Evolutionary conservation across 306 rosid species (phyloP).

Genomic region (Fragaria iinumae): DNA sequence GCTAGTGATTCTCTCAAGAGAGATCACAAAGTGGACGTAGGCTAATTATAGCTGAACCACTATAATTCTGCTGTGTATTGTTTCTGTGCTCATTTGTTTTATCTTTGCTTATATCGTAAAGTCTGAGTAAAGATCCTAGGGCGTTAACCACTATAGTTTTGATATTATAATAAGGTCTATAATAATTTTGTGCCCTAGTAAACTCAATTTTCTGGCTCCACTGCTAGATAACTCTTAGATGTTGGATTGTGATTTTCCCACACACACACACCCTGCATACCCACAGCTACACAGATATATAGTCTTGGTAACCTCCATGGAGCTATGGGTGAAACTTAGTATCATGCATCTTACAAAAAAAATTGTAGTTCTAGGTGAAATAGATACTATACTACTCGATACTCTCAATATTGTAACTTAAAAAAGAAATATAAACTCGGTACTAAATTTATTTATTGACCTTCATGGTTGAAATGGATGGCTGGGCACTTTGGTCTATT

Average conservation of each 20-base stretch:
- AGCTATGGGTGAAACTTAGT: not conserved
- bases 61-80: too few relatives aligned
- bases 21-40: too few relatives aligned
- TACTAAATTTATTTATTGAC: not conserved
- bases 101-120: too few relatives aligned
- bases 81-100: too few relatives aligned
- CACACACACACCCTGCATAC: not conserved
- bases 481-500: not conserved
- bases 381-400: not conserved
- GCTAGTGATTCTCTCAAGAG: too few relatives aligned
- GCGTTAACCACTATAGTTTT: too few relatives aligned
- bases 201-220: too few relatives aligned
- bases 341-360: not conserved
- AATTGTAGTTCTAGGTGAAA: not conserved
- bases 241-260: not conserved
- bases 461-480: conserved; percentile 8
- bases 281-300: not conserved
- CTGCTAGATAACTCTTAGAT: not conserved
- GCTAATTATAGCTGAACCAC: too few relatives aligned
- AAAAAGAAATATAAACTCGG: not conserved
- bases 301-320: not conserved
- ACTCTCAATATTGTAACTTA: not conserved
- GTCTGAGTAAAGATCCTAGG: too few relatives aligned
- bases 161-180: too few relatives aligned
- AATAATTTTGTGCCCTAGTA: too few relatives aligned